Evolutionary conservation across 306 rosid genomes (phyloP).

Genomic region (Spatholobus suberectus): DNA sequence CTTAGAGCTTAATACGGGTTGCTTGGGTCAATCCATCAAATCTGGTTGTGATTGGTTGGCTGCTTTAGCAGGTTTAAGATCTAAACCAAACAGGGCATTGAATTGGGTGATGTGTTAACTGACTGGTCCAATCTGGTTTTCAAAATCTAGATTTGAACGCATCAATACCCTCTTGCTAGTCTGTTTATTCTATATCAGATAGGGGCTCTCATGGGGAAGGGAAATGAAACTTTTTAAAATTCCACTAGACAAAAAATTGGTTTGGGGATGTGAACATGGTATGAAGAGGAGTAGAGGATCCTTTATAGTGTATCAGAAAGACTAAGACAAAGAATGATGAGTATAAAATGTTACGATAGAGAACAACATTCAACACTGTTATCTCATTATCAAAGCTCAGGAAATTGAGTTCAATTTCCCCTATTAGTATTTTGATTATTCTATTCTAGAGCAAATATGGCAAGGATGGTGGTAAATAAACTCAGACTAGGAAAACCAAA

Average conservation of each 20-base stretch:
- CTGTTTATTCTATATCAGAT: neutral
- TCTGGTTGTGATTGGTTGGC: conserved; percentile 7
- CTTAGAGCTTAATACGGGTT: neutral
- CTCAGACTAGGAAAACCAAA: neutral
- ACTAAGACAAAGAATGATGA: neutral
- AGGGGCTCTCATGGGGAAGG: neutral
- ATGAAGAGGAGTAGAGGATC: neutral
- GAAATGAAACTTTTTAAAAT: neutral
- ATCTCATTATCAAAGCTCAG: neutral
- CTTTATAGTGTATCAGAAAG: neutral
- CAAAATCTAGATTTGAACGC: neutral
- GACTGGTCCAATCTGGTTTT: neutral
- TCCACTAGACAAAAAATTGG: conserved; percentile 3
- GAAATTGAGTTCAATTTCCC: neutral
- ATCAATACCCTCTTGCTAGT: neutral
- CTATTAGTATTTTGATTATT: neutral
- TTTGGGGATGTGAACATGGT: neutral
- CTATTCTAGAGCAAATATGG: conserved; percentile 32
- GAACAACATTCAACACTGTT: neutral
- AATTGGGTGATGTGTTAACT: neutral
- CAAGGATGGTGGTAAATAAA: neutral
- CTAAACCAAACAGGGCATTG: neutral
- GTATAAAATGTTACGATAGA: neutral
- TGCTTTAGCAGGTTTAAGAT: conserved; percentile 24
- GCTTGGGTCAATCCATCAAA: conserved; percentile 24